These are phyloP conservation scores for Citrullus colocynthis DNA, from an alignment of 306 rosid species.

Conservation along the genomic window DNA sequence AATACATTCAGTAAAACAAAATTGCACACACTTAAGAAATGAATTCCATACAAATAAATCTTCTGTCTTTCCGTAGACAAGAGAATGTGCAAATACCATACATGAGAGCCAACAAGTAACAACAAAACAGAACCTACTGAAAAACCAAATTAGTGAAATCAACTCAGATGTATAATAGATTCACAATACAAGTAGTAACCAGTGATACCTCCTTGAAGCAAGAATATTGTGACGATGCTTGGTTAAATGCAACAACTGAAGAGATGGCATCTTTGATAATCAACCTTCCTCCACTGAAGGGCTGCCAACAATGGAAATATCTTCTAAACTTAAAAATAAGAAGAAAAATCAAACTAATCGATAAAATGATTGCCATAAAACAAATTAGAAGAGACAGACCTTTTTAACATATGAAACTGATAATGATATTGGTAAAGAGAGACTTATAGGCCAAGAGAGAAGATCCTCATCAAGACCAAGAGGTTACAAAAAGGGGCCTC, in stretches of 20 bases:
- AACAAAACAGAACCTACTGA: neutral
- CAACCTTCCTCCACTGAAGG: constrained; percentile 3
- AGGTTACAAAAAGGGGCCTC: neutral
- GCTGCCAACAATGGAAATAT: neutral
- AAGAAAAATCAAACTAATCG: neutral
- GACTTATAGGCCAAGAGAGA: neutral
- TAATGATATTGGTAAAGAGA: neutral
- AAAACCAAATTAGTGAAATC: neutral
- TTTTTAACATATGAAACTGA: neutral
- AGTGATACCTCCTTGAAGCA: constrained; percentile 79
- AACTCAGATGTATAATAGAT: neutral
- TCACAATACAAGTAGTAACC: neutral
- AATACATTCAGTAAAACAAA: neutral
- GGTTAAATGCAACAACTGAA: constrained; percentile 80
- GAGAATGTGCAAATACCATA: neutral
- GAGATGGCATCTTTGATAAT: constrained; percentile 58
- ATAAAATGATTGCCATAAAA: neutral
- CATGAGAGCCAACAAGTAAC: neutral
- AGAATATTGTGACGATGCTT: constrained; percentile 59
- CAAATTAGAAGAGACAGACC: neutral
- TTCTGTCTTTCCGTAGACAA: neutral
- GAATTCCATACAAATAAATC: neutral
- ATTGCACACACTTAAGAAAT: neutral
- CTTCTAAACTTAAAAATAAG: constrained; percentile 2
- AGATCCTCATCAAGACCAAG: neutral